A percentile compares a stretch with the other conserved stretches of the same genome.
phyloP scores from a whole-genome alignment of 2,329 filamentous ascomycete genomes.

The Trichoderma guizhouense region DNA sequence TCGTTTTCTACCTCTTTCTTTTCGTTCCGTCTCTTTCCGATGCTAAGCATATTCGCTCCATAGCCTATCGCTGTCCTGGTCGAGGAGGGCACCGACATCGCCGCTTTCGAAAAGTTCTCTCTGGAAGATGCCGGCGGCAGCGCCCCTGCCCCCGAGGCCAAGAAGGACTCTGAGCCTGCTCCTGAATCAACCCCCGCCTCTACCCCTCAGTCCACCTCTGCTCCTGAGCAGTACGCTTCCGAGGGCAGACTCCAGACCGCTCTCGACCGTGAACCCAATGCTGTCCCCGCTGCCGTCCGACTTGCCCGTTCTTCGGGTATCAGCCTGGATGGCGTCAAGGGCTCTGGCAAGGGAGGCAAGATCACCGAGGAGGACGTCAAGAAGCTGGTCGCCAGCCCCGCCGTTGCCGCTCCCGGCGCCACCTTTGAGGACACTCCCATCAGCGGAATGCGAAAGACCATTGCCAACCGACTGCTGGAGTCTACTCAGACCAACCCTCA shows the following conservation, averaged over 20 bases:
- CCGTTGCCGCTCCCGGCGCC: constrained; percentile 55
- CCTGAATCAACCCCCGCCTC: constrained; percentile 54
- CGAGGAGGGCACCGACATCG: constrained; percentile 83
- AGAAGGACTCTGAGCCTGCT: constrained; percentile 64
- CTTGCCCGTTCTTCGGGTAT: constrained; percentile 84
- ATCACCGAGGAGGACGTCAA: constrained; percentile 92
- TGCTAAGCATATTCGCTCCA: constrained; percentile 9
- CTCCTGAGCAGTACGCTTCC: constrained; percentile 67
- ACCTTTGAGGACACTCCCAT: constrained; percentile 81
- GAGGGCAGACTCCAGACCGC: constrained; percentile 76
- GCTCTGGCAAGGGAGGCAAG: constrained; percentile 78
- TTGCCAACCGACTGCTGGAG: constrained; percentile 83
- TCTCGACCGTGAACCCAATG: constrained; percentile 76
- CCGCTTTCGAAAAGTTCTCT: constrained; percentile 84
- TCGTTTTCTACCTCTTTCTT: constrained; percentile 27
- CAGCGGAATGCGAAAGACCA: constrained; percentile 95
- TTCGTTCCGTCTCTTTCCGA: constrained; percentile 1
- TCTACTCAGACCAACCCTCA: constrained; percentile 93
- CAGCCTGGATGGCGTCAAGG: constrained; percentile 74
- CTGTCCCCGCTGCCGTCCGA: constrained; percentile 70
- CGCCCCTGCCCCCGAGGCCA: constrained; percentile 59
- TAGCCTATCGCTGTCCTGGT: constrained; percentile 95
- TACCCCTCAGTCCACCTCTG: constrained; percentile 41
- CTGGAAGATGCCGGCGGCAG: constrained; percentile 88
- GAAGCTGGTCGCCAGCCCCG: constrained; percentile 63